Evolutionary conservation across 257 asterid genomes (phyloP).

Genomic region (Leonotis leonurus): DNA sequence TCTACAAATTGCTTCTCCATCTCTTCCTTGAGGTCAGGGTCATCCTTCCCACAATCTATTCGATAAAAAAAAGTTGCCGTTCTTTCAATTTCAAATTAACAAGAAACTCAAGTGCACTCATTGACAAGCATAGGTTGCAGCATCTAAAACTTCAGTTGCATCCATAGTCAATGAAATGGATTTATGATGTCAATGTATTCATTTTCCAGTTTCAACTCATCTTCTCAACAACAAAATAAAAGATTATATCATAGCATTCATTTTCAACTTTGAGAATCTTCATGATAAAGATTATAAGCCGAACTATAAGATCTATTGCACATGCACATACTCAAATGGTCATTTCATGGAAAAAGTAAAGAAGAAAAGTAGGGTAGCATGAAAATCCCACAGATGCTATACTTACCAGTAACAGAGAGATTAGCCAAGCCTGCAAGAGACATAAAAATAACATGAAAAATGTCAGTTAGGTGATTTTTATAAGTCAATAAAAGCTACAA

Average conservation of each 20-base stretch:
- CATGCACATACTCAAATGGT: neutral
- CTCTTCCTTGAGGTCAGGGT: conserved; percentile 87
- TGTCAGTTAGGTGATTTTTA: conserved; percentile 13
- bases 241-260: neutral
- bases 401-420: conserved; percentile 68
- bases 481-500: conserved; percentile 1
- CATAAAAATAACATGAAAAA: conserved; percentile 11
- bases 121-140: neutral
- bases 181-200: neutral
- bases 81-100: neutral
- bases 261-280: neutral
- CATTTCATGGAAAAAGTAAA: neutral
- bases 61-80: neutral
- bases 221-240: too few species aligned
- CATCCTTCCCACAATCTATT: conserved; percentile 87
- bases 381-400: neutral
- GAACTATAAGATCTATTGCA: neutral
- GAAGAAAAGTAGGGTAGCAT: neutral
- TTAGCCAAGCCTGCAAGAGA: conserved; percentile 75
- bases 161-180: neutral
- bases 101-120: neutral
- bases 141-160: neutral
- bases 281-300: neutral
- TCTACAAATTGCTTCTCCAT: conserved; percentile 92
- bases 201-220: neutral